Base-by-base conservation (phyloP, 2,329 filamentous ascomycete species). In the Penicillium corylophilum region DNA sequence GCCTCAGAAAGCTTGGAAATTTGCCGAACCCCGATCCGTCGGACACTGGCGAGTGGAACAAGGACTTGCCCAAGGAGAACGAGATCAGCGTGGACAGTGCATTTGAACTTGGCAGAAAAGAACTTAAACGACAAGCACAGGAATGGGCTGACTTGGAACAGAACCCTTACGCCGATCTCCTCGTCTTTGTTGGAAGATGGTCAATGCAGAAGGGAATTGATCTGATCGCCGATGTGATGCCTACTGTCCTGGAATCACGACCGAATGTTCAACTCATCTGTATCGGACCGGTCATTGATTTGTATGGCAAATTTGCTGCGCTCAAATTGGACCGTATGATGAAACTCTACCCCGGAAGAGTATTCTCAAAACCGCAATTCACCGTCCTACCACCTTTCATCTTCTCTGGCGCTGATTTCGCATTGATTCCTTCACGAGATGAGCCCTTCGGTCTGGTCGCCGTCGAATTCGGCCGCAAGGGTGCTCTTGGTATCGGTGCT, bases 141-240 rank as follows among this genome's bases (percentile, higher is more conserved):
- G 80, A 85, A 69, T 88, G 85, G 84, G 84, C 85, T 39, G 82
- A 82, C 13, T 74, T 88, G 2, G 75, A 85, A 2, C 76, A 83
- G 47, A 79, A 84, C 57, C 79, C 83, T 1, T 75, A 82, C 35
- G 84, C 85, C 2, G 83, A 87, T 51, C 74, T 88, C 8, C 79
- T 87, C 56, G 84, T 87, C 8, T 88, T 88, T 59, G 84, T 87
- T 40, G 84, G 84, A 51, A 80, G 84, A 55, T 88, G 84, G 85
- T 84, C 81, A 9, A 81, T 85, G 76, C 84, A 88, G 62, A 88
- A 88, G 66, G 84, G 84, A 47, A 77, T 87, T 46, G 84, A 88
- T 64, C 72, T 87, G 44, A 87, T 87, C 59, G 84, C 84, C 16
- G 84, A 87, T 61, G 82, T 87, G 35, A 84, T 87, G 68, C 83